These are phyloP conservation scores for Aechmea fasciata DNA, from an alignment of 176 grass and related monocot species.

Conservation along the genomic window DNA sequence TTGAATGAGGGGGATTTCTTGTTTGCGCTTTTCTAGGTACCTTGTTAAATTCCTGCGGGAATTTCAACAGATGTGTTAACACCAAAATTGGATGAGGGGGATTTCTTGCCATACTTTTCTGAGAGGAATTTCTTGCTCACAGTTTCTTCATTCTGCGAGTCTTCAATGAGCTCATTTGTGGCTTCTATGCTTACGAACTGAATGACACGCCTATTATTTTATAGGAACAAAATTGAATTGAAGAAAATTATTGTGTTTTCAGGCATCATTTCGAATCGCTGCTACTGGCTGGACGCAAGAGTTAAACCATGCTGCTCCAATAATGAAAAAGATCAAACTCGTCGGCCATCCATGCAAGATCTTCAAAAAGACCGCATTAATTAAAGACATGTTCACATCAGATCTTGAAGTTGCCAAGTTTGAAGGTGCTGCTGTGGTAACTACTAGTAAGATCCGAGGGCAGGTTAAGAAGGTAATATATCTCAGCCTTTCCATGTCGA, in stretches of 20 bases:
- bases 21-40: no score
- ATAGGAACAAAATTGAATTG: not conserved
- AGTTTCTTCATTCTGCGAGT: no score
- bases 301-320: slow-evolving; percentile 80
- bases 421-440: slow-evolving; percentile 83
- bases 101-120: no score
- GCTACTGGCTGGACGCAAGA: slow-evolving; percentile 85
- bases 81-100: no score
- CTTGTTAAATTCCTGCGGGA: no score
- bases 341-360: slow-evolving; percentile 85
- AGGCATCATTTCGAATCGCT: slow-evolving; percentile 73
- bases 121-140: no score
- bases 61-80: no score
- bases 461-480: slow-evolving; percentile 91
- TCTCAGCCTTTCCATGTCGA: slow-evolving; percentile 6
- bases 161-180: no score
- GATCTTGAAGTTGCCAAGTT: slow-evolving; percentile 96
- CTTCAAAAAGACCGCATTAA: slow-evolving; percentile 88
- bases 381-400: slow-evolving; percentile 97
- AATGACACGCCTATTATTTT: not conserved
- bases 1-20: no score
- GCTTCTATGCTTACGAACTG: not conserved
- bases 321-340: slow-evolving; percentile 96
- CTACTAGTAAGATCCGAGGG: slow-evolving; percentile 85
- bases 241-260: slow-evolving; percentile 1